phyloP scores from a whole-genome alignment of 1,284 basidiomycete species.

The Rhizoctonia solani region DNA sequence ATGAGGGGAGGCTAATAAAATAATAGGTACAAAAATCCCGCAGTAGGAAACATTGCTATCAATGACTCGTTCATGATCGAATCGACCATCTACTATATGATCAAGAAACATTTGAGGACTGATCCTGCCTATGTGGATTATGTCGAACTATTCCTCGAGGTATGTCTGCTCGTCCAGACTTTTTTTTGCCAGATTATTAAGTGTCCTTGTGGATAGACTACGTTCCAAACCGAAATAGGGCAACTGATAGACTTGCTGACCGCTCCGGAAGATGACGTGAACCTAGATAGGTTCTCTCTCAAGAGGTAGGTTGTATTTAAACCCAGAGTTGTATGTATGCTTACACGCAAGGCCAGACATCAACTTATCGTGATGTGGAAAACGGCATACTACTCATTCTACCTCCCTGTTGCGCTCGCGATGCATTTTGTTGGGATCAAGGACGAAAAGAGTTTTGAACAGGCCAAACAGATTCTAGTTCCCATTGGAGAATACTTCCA shows the following conservation, averaged over 20 bases:
- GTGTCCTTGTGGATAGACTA: conserved; percentile 60
- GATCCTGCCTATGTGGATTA: conserved; percentile 87
- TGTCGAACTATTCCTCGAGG: conserved; percentile 89
- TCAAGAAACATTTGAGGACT: conserved; percentile 86
- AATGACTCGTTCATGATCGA: conserved; percentile 99
- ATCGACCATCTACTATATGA: conserved; percentile 86
- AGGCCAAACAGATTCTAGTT: conserved; percentile 83
- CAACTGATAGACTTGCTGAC: conserved; percentile 96
- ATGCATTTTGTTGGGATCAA: conserved; percentile 79
- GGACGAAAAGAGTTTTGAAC: conserved; percentile 71
- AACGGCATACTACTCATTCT: conserved; percentile 98
- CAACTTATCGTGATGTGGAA: conserved; percentile 96
- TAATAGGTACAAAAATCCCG: conserved; percentile 65
- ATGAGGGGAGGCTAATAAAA: background rate
- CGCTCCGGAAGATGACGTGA: conserved; percentile 87
- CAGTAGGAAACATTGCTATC: conserved; percentile 87
- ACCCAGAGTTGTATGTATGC: conserved; percentile 39
- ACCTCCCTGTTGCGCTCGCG: conserved; percentile 95
- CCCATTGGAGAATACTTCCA: conserved; percentile 99
- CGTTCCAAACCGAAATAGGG: conserved; percentile 94
- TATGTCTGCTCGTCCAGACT: conserved; percentile 43
- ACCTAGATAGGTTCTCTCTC: conserved; percentile 84
- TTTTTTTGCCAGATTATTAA: background rate
- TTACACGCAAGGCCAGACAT: conserved; percentile 60
- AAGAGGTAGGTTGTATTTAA: conserved; percentile 65